These are phyloP conservation scores for Orbilia ellipsospora DNA, from an alignment of 2,329 filamentous ascomycete genomes.

Conservation along the genomic window DNA sequence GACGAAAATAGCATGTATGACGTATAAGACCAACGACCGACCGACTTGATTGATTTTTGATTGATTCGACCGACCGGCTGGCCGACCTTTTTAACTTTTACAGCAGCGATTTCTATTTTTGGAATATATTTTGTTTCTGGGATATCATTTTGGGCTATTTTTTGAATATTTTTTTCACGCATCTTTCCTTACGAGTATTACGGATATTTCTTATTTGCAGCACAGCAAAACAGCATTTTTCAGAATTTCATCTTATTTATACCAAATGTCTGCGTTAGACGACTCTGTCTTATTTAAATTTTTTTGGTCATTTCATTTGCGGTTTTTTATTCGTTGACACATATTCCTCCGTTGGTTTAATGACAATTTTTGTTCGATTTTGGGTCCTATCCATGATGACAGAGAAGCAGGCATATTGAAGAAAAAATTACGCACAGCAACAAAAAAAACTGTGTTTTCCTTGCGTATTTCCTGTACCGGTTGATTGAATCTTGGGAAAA, in stretches of 20 bases:
- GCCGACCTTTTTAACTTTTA: not conserved
- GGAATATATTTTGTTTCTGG: slow-evolving; percentile 1
- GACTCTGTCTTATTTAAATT: slow-evolving; percentile 11
- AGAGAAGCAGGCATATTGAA: not conserved
- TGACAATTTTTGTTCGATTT: not conserved
- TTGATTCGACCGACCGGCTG: not conserved
- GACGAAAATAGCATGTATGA: slow-evolving; percentile 55
- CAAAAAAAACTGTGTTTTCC: not conserved
- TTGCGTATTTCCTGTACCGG: not conserved
- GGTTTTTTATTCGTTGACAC: not conserved
- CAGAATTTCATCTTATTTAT: not conserved
- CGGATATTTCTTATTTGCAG: not conserved
- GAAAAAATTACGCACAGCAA: no score
- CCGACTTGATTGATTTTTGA: not conserved
- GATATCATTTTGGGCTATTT: slow-evolving; percentile 9
- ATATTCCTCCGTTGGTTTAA: slow-evolving; percentile 19
- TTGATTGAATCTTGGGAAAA: not conserved
- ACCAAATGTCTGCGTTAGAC: slow-evolving; percentile 21
- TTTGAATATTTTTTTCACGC: not conserved
- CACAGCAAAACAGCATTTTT: slow-evolving; percentile 1
- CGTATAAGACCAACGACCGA: slow-evolving; percentile 33
- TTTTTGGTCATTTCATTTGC: not conserved
- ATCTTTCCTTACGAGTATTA: slow-evolving; percentile 6
- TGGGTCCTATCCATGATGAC: not conserved
- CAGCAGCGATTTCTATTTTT: not conserved